Evolutionary conservation across 805 yeast species (phyloP).

Genomic region (Wickerhamiella australiensis): DNA sequence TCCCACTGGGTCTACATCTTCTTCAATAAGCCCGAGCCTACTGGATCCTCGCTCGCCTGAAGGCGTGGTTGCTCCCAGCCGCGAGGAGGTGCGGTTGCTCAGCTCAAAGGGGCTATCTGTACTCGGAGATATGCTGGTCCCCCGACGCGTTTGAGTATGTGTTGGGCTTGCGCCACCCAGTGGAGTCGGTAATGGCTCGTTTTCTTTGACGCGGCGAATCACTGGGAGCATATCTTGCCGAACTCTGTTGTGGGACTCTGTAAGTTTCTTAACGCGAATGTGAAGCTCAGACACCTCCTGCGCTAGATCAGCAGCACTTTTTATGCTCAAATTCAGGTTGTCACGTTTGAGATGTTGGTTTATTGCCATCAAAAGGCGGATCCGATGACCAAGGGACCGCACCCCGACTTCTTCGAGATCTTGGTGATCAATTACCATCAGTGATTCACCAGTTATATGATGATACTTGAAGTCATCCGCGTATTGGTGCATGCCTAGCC

Average conservation of each 20-base stretch:
- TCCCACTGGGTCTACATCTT: conserved; percentile 8
- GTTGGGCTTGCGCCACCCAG: conserved; percentile 12
- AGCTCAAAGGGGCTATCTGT: conserved; percentile 7
- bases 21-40: conserved; percentile 7
- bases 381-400: conserved; percentile 39
- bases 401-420: conserved; percentile 70
- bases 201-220: conserved; percentile 47
- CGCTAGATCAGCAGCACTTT: conserved; percentile 13
- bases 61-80: conserved; percentile 1
- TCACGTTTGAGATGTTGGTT: conserved; percentile 28
- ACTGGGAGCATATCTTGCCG: conserved; percentile 56
- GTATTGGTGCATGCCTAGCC: conserved; percentile 16
- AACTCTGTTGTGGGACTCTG: conserved; percentile 44
- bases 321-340: neutral
- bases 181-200: conserved; percentile 53
- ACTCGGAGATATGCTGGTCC: conserved; percentile 4
- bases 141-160: neutral
- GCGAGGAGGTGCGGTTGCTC: conserved; percentile 5
- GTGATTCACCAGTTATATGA: conserved; percentile 59
- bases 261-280: conserved; percentile 33
- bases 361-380: conserved; percentile 48
- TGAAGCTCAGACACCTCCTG: conserved; percentile 20
- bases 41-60: conserved; percentile 1
- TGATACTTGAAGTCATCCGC: conserved; percentile 36
- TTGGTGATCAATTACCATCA: conserved; percentile 54